Evolutionary conservation across 176 grass and related monocot genomes (phyloP).

Genomic region (Triticum monococcum): DNA sequence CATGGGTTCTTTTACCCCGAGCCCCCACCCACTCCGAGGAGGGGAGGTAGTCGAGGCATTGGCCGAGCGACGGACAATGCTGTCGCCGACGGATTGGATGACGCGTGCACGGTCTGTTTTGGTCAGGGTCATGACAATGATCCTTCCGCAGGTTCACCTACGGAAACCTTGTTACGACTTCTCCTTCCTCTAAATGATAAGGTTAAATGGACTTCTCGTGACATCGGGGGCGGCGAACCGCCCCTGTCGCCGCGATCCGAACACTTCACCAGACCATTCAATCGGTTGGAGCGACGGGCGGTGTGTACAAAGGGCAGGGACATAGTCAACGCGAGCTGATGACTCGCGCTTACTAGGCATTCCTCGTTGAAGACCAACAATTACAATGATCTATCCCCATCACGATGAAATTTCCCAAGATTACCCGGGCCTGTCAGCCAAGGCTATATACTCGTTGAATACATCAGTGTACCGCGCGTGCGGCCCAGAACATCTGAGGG

Average conservation of each 20-base stretch:
- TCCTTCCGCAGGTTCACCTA: slow-evolving; percentile 13
- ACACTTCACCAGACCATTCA: too few relatives aligned
- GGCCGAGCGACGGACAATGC: too few relatives aligned
- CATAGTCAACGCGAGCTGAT: background rate
- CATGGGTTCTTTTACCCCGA: too few relatives aligned
- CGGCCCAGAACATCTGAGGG: slow-evolving; percentile 72
- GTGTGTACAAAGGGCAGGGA: too few relatives aligned
- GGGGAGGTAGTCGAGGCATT: too few relatives aligned
- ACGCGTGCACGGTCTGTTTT: too few relatives aligned
- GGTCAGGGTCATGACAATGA: background rate
- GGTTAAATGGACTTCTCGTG: slow-evolving; percentile 24
- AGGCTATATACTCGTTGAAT: slow-evolving; percentile 81
- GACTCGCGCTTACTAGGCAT: slow-evolving; percentile 81
- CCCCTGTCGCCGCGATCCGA: too few relatives aligned
- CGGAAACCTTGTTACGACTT: slow-evolving; percentile 63
- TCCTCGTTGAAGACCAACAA: slow-evolving; percentile 89
- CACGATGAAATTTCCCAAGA: slow-evolving; percentile 83
- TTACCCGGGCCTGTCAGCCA: slow-evolving; percentile 60
- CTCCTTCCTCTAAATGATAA: slow-evolving; percentile 62
- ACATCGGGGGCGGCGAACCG: too few relatives aligned
- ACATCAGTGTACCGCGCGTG: slow-evolving; percentile 70
- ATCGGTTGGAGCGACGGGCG: too few relatives aligned
- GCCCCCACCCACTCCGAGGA: too few relatives aligned
- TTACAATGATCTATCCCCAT: slow-evolving; percentile 96
- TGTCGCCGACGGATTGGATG: too few relatives aligned